Conservation (phyloP, 257 asterid genomes). For the Orobanche coerulescens region DNA sequence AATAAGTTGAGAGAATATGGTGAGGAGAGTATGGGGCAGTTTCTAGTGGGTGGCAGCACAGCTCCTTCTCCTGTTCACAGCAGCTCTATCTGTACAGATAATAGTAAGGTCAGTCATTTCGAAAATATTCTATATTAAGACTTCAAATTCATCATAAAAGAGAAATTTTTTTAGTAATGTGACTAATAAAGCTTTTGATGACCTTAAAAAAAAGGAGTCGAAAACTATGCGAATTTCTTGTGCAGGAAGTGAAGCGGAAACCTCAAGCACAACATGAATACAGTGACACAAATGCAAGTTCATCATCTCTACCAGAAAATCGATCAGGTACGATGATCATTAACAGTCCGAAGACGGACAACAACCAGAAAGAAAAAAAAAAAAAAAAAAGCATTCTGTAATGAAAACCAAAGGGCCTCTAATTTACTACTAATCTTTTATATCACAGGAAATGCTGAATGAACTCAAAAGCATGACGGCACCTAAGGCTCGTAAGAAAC, state of each 20-base stretch:
- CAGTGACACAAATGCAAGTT: conserved; percentile 11
- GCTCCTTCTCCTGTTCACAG: neutral
- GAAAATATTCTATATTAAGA: too few relatives aligned
- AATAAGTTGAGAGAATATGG: conserved; percentile 46
- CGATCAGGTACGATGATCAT: conserved; percentile 21
- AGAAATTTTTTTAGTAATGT: too few relatives aligned
- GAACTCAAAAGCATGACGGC: conserved; percentile 3
- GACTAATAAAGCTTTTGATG: neutral
- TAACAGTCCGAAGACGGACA: neutral
- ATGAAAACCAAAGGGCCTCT: neutral
- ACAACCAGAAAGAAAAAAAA: too few relatives aligned
- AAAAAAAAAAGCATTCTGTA: neutral
- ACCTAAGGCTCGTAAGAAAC: neutral
- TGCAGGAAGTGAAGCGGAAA: conserved; percentile 28
- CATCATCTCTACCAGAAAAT: conserved; percentile 22
- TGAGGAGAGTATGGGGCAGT: conserved; percentile 33
- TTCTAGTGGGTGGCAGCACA: conserved; percentile 24
- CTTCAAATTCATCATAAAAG: too few relatives aligned
- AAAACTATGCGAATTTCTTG: neutral
- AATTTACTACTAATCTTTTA: neutral
- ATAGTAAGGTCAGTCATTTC: neutral
- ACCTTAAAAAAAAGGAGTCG: neutral
- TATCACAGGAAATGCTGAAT: conserved; percentile 20
- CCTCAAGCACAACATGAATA: conserved; percentile 13
- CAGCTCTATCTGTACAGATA: conserved; percentile 15